These are phyloP conservation scores for Mitragyna speciosa DNA, from an alignment of 257 asterid genomes.

Conservation along the genomic window DNA sequence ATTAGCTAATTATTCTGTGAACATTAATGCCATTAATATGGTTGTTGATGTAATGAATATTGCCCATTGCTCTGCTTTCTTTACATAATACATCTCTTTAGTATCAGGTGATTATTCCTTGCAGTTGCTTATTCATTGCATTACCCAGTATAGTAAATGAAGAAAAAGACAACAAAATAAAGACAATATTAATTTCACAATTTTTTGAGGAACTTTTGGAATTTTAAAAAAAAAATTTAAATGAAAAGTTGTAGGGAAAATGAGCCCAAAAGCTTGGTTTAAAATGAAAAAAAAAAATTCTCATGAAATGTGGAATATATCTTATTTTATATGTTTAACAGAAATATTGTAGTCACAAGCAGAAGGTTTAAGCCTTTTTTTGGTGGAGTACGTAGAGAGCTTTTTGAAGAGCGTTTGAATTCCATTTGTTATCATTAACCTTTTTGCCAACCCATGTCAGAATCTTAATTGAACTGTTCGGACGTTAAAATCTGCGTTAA, in stretches of 20 bases:
- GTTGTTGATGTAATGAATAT: slow-evolving; percentile 23
- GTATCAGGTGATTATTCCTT: slow-evolving; percentile 5
- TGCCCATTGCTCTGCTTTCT: slow-evolving; percentile 7
- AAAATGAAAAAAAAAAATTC: not conserved
- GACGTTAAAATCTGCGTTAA: too few species aligned
- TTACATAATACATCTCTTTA: not conserved
- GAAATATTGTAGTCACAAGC: not conserved
- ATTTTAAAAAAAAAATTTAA: too few species aligned
- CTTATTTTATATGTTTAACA: not conserved
- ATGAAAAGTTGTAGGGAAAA: too few species aligned
- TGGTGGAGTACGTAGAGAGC: not conserved
- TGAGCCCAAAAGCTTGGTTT: too few species aligned
- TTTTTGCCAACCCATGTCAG: not conserved
- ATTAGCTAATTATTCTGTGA: slow-evolving; percentile 12
- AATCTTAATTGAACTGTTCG: too few species aligned
- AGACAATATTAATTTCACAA: too few species aligned
- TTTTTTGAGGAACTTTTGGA: too few species aligned
- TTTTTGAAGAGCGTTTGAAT: not conserved
- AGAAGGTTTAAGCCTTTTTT: not conserved
- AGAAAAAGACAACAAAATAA: not conserved
- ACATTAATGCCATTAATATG: slow-evolving; percentile 20
- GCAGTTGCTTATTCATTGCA: slow-evolving; percentile 13
- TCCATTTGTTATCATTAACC: not conserved
- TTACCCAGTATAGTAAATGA: not conserved
- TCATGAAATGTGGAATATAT: not conserved